phyloP scores from a whole-genome alignment of 192 early-diverging fungal species.

The Martensiomyces pterosporus region DNA sequence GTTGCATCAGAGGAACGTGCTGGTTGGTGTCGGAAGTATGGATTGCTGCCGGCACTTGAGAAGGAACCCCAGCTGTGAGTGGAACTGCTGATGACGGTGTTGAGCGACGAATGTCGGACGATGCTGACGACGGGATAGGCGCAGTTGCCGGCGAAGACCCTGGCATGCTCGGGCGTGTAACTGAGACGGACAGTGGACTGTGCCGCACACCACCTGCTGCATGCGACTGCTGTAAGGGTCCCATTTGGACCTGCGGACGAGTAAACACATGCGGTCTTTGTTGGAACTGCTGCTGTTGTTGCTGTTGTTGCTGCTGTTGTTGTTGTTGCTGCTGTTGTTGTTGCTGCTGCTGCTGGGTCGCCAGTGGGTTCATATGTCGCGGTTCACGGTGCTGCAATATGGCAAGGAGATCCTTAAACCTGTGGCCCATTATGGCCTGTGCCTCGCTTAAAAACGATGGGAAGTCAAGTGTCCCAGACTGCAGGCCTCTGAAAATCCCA shows the following conservation, averaged over 20 bases:
- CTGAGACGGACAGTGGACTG: slow-evolving; percentile 2
- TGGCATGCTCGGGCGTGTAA: slow-evolving; percentile 14
- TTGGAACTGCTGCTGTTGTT: no score
- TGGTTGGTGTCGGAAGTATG: slow-evolving; percentile 9
- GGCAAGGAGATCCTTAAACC: slow-evolving; percentile 35
- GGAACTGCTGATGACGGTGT: no score
- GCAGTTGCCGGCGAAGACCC: slow-evolving; percentile 3
- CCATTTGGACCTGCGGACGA: background rate
- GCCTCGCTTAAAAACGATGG: slow-evolving; percentile 33
- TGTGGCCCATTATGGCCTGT: slow-evolving; percentile 38
- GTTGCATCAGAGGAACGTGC: slow-evolving; percentile 15
- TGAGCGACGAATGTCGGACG: no score
- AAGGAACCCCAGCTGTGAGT: no score
- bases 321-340: no score
- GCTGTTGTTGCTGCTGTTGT: no score
- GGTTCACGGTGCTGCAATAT: slow-evolving; percentile 26
- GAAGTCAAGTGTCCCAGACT: slow-evolving; percentile 33
- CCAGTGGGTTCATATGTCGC: slow-evolving; percentile 1
- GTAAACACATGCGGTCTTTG: slow-evolving; percentile 4
- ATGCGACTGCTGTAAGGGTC: slow-evolving; percentile 1
- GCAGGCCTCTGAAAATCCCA: slow-evolving; percentile 34
- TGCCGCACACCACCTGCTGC: slow-evolving; percentile 1
- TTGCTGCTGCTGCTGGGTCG: slow-evolving; percentile 13
- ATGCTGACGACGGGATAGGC: slow-evolving; percentile 6
- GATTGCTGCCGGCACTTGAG: background rate